Base-by-base conservation (phyloP, 169 alveolate genomes). In the Plasmodium cynomolgi region DNA sequence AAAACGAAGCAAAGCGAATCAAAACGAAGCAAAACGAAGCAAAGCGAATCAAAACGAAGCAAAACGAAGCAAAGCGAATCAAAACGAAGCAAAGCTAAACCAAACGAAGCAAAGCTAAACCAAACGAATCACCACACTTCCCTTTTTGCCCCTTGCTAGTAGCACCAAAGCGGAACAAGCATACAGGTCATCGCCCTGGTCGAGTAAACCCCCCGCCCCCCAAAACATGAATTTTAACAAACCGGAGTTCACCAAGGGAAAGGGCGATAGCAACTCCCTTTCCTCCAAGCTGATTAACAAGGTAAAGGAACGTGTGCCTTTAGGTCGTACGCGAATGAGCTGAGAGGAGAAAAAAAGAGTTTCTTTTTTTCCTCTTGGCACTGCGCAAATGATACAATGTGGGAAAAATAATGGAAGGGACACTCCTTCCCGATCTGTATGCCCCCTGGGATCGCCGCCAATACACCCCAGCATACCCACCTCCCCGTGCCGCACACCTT, bases 271-370 rank as follows among this genome's bases (percentile, higher is more conserved):
- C 26, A 62, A 73, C 81, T 17, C 81, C 54, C 62, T 83, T 37
- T 34, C 86, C 81, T 54, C 80, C 3, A 85, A 74, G 62, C 6
- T 85, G 39, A 75, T 34, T 33, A 84, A 85, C 47, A 75, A 56
- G 68, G 93, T 85, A 85, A 75, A 37, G n/a, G 41, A 68, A 26
- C 37, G n/a, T 68, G 77, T 68, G 4, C 77, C 77, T 26, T 29
- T 11, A 68, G 4, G n/a, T 8, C 77, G 37, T 3, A 23, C 77
- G 37, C 37, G 37, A 68, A 29, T 29, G 37, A 11, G n/a, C 37
- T 68, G 41, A 68, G n/a, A 68, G 77, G 37, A 68, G 31, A 68
- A 68, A 7, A 44, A 44, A 50, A 50, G 62, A 50, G 23, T 50
- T 68, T 68, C 37, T 20, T 68, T 34, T 6, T 68, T 68, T 68